Evolutionary conservation across 2,329 filamentous ascomycete genomes (phyloP), one percentile per base, ranked within the genome.

Genomic region (Fusarium albidum): DNA sequence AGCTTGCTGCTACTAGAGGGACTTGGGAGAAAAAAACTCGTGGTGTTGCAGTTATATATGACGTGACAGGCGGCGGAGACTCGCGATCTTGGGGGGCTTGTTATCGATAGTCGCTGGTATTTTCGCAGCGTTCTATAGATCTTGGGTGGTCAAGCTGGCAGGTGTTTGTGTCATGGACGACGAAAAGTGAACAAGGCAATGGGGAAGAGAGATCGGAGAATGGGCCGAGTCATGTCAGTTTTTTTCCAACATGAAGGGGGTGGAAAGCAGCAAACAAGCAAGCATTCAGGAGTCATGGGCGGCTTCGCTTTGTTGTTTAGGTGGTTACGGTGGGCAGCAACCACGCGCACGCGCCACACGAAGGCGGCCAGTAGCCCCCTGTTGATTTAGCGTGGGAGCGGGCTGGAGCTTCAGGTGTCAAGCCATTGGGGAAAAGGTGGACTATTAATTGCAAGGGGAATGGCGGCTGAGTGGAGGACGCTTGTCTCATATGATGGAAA

Each of bases 21-120:
- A 38, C 52, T 61, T 21, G 37, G 28, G 26, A 26, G 21, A n/a
- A n/a, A n/a, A 21, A 21, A 38, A 51, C 49, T 50, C 29, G 52
- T 26, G 49, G 34, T 31, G 17, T 31, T 31, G 34, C 33, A 49
- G 21, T n/a, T 44, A 43, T 25, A 43, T 43, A 49, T 33, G 57
- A 31, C 15, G 39, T 34, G 35, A 35, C 37, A 37, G 33, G 33
- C 25, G 27, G n/a, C n/a, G n/a, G n/a, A n/a, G 25, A 32, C 28
- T 40, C 21, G 45, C 32, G 49, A 61, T 45, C 54, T 47, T 46
- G 58, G 58, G 38, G 21, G 5, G 4, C 39, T 59, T 55, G 57
- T 61, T 59, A 59, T 61, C 58, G 58, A 62, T 61, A 49, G 39
- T 47, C 21, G 34, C 57, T 57, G 49, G 43, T 39, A 47, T 43